A percentile compares a stretch with the other conserved stretches of the same genome.
Conservation (phyloP, 148 eudicot genomes). For the Camellia sinensis region DNA sequence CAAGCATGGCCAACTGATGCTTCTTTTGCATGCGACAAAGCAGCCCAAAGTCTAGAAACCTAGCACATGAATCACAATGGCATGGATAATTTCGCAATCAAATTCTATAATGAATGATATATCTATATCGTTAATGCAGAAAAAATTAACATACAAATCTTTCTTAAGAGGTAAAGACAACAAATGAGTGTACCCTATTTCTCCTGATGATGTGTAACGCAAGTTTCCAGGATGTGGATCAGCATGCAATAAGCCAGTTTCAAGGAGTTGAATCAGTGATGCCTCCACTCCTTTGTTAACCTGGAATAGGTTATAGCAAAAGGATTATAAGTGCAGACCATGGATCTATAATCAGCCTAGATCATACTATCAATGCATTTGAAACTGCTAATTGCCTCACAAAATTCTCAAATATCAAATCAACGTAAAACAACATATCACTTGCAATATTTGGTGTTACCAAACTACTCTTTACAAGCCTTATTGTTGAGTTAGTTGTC, state of each 20-base stretch:
- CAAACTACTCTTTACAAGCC: not conserved
- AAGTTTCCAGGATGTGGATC: constrained; percentile 99
- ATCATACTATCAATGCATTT: not conserved
- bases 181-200: constrained; percentile 61
- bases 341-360: not conserved
- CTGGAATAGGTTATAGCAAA: constrained; percentile 29
- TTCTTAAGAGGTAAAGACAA: not conserved
- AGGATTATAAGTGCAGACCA: constrained; percentile 7
- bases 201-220: constrained; percentile 77
- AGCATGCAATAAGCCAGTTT: constrained; percentile 92
- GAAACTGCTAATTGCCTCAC: not conserved
- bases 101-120: not conserved
- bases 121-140: not conserved
- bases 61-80: constrained; percentile 24
- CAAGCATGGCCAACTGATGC: constrained; percentile 97
- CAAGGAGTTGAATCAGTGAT: constrained; percentile 85
- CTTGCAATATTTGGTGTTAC: not conserved
- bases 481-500: not conserved
- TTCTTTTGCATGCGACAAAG: constrained; percentile 94
- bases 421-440: not conserved
- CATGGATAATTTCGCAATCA: not conserved
- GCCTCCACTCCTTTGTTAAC: constrained; percentile 97
- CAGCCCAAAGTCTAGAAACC: constrained; percentile 96
- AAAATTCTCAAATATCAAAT: not conserved
- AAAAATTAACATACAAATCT: not conserved